Base-by-base conservation (phyloP, 495 filamentous ascomycete genomes). In the Neurospora sp. region DNA sequence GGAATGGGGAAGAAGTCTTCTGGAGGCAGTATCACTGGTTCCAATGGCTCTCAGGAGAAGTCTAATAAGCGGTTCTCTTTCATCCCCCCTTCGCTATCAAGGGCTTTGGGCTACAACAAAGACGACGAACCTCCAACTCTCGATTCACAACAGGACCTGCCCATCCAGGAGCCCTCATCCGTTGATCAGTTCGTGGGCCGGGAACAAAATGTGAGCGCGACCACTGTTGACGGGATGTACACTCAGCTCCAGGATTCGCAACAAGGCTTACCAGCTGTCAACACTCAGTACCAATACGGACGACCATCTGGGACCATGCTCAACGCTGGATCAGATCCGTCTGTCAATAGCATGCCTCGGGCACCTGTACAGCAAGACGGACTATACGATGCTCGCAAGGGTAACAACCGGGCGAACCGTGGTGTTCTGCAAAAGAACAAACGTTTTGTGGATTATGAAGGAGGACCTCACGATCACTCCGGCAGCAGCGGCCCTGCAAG, bases 401-500 rank as follows among this genome's bases (percentile, higher is more conserved):
- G 75, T 75, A 74, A 40, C 71, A 48, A 70, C 70, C 73, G 74
- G 69, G 74, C 17, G 16, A 79, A 79, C 40, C 85, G 87, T 12
- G 82, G 83, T 45, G 89, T 94, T 16, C 80, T 97, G 41, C 91
- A 94, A 75, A 97, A 97, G 83, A 92, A 90, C 77, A 89, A 92
- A 75, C 94, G 93, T 72, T 97, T 99, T 75, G 89, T 87, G 3
- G 93, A 98, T 27, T 75, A 93, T 93, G n/a, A 97, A 94, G 77
- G 94, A 97, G 75, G 90, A 8, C 87, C 90, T 16, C 81, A 80
- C 65, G 84, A 87, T 71, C 89, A 94, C 79, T 90, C 89, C 4
- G 96, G 95, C 40, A 96, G 91, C 77, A 92, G 89, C 71, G 93
- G 93, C 41, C 91, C 93, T 17, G 93, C 94, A 20, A 89, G 93